A percentile compares a stretch with the other conserved stretches of the same genome.
phyloP scores from a whole-genome alignment of 345 rosid species.

The Populus pruinosa region DNA sequence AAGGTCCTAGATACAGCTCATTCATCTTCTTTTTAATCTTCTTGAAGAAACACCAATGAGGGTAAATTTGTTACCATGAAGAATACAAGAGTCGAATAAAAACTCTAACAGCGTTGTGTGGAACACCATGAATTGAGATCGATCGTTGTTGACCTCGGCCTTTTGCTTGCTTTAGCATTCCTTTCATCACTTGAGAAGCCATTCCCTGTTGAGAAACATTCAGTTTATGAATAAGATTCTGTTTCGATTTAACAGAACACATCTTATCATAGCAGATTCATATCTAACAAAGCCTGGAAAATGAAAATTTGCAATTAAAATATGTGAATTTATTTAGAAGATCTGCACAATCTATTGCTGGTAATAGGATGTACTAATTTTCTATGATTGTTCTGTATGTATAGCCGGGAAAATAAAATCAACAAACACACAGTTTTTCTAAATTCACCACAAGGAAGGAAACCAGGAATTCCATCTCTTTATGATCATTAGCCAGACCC shows the following conservation, averaged over 20 bases:
- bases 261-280: not conserved
- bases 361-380: too few species aligned
- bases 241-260: not conserved
- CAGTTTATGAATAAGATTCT: not conserved
- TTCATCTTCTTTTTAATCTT: not conserved
- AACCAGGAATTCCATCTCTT: too few species aligned
- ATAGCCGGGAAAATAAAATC: too few species aligned
- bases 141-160: constrained; percentile 38
- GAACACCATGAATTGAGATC: constrained; percentile 68
- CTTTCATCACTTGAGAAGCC: constrained; percentile 76
- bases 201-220: constrained; percentile 48
- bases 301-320: too few species aligned
- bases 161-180: constrained; percentile 65
- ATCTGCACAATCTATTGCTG: too few species aligned
- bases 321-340: too few species aligned
- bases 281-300: too few species aligned
- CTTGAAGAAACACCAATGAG: not conserved
- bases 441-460: too few species aligned
- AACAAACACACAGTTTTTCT: too few species aligned
- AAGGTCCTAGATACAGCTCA: too few species aligned
- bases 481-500: too few species aligned
- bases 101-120: constrained; percentile 61
- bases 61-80: constrained; percentile 48
- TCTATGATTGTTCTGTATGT: too few species aligned
- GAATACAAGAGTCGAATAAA: constrained; percentile 81